Evolutionary conservation across 2,329 filamentous ascomycete genomes (phyloP), one percentile per base, ranked within the genome.

Genomic region (Aphanocladium album): DNA sequence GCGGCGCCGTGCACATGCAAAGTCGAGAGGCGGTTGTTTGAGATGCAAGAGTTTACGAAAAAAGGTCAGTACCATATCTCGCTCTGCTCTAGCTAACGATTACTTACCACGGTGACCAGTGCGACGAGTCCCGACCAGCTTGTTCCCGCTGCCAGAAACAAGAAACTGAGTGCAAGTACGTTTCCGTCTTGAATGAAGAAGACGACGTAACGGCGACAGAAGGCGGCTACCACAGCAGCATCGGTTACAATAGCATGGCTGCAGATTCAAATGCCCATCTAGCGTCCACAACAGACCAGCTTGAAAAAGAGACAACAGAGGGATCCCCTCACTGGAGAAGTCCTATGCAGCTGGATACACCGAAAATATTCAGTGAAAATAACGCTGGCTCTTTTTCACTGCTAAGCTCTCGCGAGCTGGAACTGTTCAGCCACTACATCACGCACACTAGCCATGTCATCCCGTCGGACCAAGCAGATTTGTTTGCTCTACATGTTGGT

Each of bases 391-490:
- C 30, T 30, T 30, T 9, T 16, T 21, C 41, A 52, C 60, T 37
- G 49, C 58, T 12, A 39, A 50, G 27, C 27, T 27, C 47, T 0
- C 59, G 60, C 14, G 76, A 78, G 23, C 66, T 77, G 1, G 68
- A 71, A 6, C 71, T 79, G 0, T 60, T 79, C 1, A 68, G 68
- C 21, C 75, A 79, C 62, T 79, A 76, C 45, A 67, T 79, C 46
- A 71, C 73, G 0, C 76, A 79, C 61, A 77, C 77, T 0, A 73
- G 75, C 37, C 71, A 64, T 4, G 69, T 69, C 5, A 66, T 74
- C 16, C 70, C 76, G 0, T 71, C 72, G 27, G 76, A 75, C 21
- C 51, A 68, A 1, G 67, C 73, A 1, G 77, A 79, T 45, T 66
- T 73, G 9, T 76, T 76, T 47, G 72, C 75, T 1, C 62, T 79